Base-by-base conservation (phyloP, 768 basidiomycete species). In the Naganishia onofrii region DNA sequence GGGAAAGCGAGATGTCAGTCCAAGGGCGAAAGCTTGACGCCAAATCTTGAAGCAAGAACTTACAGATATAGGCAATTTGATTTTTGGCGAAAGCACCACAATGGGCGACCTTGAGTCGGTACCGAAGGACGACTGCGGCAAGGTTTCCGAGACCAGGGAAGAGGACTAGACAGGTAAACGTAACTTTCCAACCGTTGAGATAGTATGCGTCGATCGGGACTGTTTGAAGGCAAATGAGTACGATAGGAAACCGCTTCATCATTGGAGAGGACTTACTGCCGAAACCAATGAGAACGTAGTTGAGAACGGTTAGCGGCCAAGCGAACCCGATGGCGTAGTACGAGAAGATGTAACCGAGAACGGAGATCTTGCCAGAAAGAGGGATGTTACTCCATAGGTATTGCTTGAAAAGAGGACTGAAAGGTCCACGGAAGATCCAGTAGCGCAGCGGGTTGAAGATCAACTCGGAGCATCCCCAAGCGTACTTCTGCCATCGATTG, bases 391-490 rank as follows among this genome's bases (percentile, higher is more conserved):
- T 74, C 80, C 80, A 81, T 46, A 82, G 51, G 74, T 78, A 82
- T 36, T 69, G 48, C 55, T 74, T 74, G 72, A 79, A 79, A 0
- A 81, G 79, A 32, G 76, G 75, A n/a, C 87, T 93, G 81, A 95
- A 88, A 0, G 92, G 92, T 7, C 92, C 92, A 71, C 85, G 81
- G 55, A 32, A 29, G 65, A 83, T 83, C 31, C 87, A 79, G 66
- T 86, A 84, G 70, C 93, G 74, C 28, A 56, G 17, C 0, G 93
- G 93, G 76, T 93, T 88, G 85, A 94, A 93, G 71, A 93, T 85
- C 60, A 94, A 84, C 80, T 83, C 82, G 28, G 77, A 79, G 73
- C 77, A 78, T 29, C 77, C 76, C 64, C 72, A 79, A 36, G 78
- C 76, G 67, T 80, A 95, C 82, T 79, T 56, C 55, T 56, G 55